Base-by-base conservation (phyloP, 352 stramenopile genomes). In the Phytopythium aichiense region DNA sequence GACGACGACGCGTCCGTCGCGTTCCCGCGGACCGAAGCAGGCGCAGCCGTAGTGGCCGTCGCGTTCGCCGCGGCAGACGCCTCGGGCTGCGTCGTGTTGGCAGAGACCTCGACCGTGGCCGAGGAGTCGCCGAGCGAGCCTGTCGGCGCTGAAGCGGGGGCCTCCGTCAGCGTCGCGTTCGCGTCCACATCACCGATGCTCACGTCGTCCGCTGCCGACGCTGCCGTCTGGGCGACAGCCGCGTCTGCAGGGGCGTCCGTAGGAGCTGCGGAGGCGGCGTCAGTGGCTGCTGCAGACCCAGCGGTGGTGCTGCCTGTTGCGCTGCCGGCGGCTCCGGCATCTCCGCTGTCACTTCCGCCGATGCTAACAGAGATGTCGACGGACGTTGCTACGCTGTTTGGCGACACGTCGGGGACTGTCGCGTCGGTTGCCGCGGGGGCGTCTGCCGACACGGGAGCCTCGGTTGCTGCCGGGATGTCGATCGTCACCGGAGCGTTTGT, bases 371-470 rank as follows among this genome's bases (percentile, higher is more conserved):
- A 28, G 31, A 42, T 23, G 20, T 45, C 51, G 23, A 35, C 33
- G n/a, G 16, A 4, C 15, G n/a, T 3, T 37, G 13, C 33, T 0
- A 31, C 18, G 7, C 16, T 49, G n/a, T 15, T 23, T 13, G 53
- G 53, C 16, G 54, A 38, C 22, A 16, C 15, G 2, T 30, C 33
- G 9, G 33, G 18, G 15, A 28, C 8, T 35, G 31, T 12, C n/a
- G 54, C 52, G 16, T 59, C 54, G 7, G 54, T 59, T 7, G 54
- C 22, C 16, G 18, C 49, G 6, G 49, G 49, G 1, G 49, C 49
- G 2, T n/a, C 49, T 22, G 49, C 22, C 18, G 25, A 13, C 23
- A 28, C 37, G 1, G 54, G 22, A 7, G 37, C 13, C 12, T 50
- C 37, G 25, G 51, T 45, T 15, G 31, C 16, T 12, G 37, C 35